Evolutionary conservation across 2,329 filamentous ascomycete species (phyloP).

Genomic region (Aspergillus sp.): DNA sequence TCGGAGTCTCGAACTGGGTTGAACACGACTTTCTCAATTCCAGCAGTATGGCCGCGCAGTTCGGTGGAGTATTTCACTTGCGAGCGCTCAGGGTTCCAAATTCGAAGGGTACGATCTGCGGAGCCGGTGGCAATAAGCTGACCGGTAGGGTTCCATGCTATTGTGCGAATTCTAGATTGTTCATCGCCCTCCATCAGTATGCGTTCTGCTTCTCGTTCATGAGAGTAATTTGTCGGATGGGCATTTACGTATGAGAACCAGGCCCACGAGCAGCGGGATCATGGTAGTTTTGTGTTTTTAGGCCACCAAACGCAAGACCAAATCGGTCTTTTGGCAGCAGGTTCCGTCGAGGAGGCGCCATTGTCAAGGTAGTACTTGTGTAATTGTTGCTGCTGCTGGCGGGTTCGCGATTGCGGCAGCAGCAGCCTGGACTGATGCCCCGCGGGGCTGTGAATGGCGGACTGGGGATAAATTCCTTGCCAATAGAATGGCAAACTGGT

Average conservation of each 20-base stretch:
- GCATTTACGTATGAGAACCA: constrained; percentile 59
- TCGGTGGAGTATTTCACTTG: constrained; percentile 51
- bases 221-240: background rate
- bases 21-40: constrained; percentile 52
- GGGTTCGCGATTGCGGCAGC: constrained; percentile 19
- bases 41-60: constrained; percentile 50
- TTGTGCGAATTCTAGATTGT: constrained; percentile 65
- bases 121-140: constrained; percentile 83
- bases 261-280: constrained; percentile 61
- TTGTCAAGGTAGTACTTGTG: constrained; percentile 18
- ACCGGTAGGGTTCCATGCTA: constrained; percentile 88
- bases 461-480: background rate
- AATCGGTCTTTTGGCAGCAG: constrained; percentile 67
- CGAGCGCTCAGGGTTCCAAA: constrained; percentile 73
- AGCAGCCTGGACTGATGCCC: constrained; percentile 24
- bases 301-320: constrained; percentile 63
- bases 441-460: constrained; percentile 23
- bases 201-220: constrained; percentile 1
- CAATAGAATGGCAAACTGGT: background rate
- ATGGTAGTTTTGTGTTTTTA: constrained; percentile 72
- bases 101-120: constrained; percentile 82
- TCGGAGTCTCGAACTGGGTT: constrained; percentile 54
- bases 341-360: constrained; percentile 45
- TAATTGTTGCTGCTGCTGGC: constrained; percentile 19
- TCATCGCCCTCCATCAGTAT: constrained; percentile 8